Evolutionary conservation across 108 stramenopile species (phyloP).

Genomic region (Nitzschia putrida): DNA sequence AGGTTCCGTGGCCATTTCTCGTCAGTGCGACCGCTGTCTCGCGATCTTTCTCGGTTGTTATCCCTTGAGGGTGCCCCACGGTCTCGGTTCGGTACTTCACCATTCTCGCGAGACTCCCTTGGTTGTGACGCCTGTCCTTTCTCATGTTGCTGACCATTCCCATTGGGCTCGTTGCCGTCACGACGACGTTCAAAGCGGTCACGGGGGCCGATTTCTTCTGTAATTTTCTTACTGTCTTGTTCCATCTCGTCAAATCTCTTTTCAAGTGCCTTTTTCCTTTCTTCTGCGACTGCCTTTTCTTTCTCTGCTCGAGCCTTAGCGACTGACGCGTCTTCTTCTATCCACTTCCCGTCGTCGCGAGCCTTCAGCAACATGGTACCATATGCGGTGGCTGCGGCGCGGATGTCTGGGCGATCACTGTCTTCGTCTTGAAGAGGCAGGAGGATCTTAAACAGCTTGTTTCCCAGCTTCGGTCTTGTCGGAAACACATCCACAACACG

Average conservation of each 20-base stretch:
- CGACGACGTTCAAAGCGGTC: slow-evolving; percentile 28
- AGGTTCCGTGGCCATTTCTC: not conserved
- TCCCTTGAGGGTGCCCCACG: slow-evolving; percentile 10
- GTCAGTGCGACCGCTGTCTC: not conserved
- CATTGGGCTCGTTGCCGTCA: not conserved
- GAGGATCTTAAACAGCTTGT: slow-evolving; percentile 62
- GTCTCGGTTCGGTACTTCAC: slow-evolving; percentile 7
- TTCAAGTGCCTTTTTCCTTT: slow-evolving; percentile 64
- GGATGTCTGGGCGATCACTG: slow-evolving; percentile 71
- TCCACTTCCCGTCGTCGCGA: slow-evolving; percentile 83
- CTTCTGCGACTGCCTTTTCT: slow-evolving; percentile 65
- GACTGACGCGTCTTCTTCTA: slow-evolving; percentile 71
- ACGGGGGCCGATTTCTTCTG: slow-evolving; percentile 54
- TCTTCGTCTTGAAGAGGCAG: slow-evolving; percentile 68
- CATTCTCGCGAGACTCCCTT: not conserved
- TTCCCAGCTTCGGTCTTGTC: slow-evolving; percentile 68
- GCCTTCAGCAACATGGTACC: slow-evolving; percentile 71
- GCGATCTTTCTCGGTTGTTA: not conserved
- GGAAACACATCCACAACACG: slow-evolving; percentile 78
- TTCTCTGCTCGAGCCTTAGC: slow-evolving; percentile 67
- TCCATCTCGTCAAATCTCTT: slow-evolving; percentile 68
- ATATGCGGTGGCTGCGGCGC: slow-evolving; percentile 79
- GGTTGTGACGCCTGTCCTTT: not conserved
- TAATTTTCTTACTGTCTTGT: slow-evolving; percentile 68
- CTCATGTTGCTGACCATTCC: not conserved